Evolutionary conservation across 2,329 filamentous ascomycete species (phyloP), one percentile per base, ranked within the genome.

Genomic region (Paradendryphiella salina): DNA sequence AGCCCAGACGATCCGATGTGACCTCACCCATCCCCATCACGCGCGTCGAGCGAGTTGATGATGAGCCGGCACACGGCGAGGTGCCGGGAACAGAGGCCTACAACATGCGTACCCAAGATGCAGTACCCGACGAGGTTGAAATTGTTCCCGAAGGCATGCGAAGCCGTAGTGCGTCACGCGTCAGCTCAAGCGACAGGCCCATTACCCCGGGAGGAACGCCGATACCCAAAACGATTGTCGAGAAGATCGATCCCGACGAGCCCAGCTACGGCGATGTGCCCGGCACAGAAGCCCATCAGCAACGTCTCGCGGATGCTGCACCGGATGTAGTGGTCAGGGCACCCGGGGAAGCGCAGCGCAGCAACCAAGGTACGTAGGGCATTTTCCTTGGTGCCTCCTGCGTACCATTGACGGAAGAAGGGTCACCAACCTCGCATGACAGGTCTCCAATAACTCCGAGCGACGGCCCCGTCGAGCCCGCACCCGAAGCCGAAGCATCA

Each of bases 91-190:
- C 83, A 21, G 69, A 76, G 14, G 83, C 83, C 47, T 86, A 84
- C 67, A 77, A 81, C n/a, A 77, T 80, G 62, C 75, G 83, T 54
- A 74, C 68, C 17, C 76, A 79, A 59, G 84, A 86, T 66, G 82
- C 83, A 21, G 83, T 85, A 5, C 84, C 84, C 4, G 83, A 86
- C 64, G 82, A 86, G 66, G 75, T 86, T 21, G 82, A 85, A 65
- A 74, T 86, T 43, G 75, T 85, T 4, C 73, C 73, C 9, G 73
- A 75, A 11, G 72, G 73, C 36, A 33, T 50, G 31, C 61, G 72
- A 31, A 74, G 72, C 59, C 67, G 73, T 40, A 75, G 73, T 52
- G 39, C 70, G 28, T 75, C 73, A 5, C 61, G 67, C 57, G 70
- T 77, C 58, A 76, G 72, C 60, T 65, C 63, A 7, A 72, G 73